Conservation (phyloP, 2,329 filamentous ascomycete species). For the Fusarium coicis region DNA sequence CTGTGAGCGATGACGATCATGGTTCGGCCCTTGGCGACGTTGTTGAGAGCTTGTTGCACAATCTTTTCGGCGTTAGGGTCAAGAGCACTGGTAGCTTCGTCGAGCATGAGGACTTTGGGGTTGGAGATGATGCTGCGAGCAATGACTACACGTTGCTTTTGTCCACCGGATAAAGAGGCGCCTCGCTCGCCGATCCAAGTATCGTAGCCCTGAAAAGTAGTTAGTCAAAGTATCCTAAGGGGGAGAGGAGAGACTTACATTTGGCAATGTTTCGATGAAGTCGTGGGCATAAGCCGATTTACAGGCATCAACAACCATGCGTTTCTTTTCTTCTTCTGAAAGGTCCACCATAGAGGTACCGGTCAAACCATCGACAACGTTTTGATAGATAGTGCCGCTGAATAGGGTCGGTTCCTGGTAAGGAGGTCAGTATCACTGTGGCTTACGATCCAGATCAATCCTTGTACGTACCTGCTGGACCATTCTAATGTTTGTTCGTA, state of each 20-base stretch:
- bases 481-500: slow-evolving; percentile 62
- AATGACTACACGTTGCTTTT: slow-evolving; percentile 74
- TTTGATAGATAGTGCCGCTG: slow-evolving; percentile 63
- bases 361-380: slow-evolving; percentile 60
- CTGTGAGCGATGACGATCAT: slow-evolving; percentile 74
- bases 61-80: slow-evolving; percentile 59
- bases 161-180: slow-evolving; percentile 73
- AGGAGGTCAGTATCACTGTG: not conserved
- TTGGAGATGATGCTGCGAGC: slow-evolving; percentile 73
- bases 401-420: slow-evolving; percentile 64
- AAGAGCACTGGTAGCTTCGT: slow-evolving; percentile 74
- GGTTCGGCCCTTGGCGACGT: slow-evolving; percentile 66
- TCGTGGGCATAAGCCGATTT: slow-evolving; percentile 63
- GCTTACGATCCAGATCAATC: not conserved
- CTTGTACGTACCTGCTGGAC: slow-evolving; percentile 54
- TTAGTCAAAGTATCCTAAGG: not conserved
- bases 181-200: slow-evolving; percentile 73
- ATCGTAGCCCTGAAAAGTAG: slow-evolving; percentile 60
- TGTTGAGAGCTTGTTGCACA: slow-evolving; percentile 67
- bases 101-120: slow-evolving; percentile 71
- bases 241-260: not conserved
- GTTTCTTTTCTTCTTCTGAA: slow-evolving; percentile 55
- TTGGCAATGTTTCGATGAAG: slow-evolving; percentile 62
- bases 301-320: slow-evolving; percentile 59
- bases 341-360: slow-evolving; percentile 51